Base-by-base conservation (phyloP, 2,329 filamentous ascomycete genomes). In the Botrytis tulipae region DNA sequence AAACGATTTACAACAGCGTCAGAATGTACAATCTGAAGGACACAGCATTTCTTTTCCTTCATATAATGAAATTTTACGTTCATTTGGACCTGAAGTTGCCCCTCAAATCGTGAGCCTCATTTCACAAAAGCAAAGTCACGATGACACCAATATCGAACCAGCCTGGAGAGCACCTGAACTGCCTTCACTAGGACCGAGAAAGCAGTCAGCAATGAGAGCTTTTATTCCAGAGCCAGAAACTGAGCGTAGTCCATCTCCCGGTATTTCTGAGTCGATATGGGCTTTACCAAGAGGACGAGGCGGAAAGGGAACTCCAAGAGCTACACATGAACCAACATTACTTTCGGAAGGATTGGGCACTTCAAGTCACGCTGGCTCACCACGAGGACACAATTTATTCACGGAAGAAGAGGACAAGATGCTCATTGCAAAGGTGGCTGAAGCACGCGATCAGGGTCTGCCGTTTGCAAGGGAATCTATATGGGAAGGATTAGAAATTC, bases 21-120 rank as follows among this genome's bases (percentile, higher is more conserved):
- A 18, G n/a, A 20, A 16, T 37, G 2, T 37, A 46, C 42, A 66
- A n/a, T 51, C 68, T 54, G 54, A 72, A 42, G 35, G 40, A 54
- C 22, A 12, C 37, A 44, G 18, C 46, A 67, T 29, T 54, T 74
- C 61, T 66, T 46, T 79, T 16, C 79, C 79, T 12, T 78, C 79
- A 14, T 75, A 76, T 22, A 76, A 78, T 40, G 77, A 80, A 57
- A 78, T 80, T 60, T 32, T 80, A 40, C 75, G 75, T 18, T 78
- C 80, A 69, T 80, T 80, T 75, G 80, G 79, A 29, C 76, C 78
- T 18, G 74, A 78, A 60, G 74, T 80, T 51, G 78, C 79, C 42
- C 76, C 78, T 44, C 74, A 80, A 66, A 79, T 80, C 70, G 71
- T 76, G 22, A 71, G 78, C 57, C 78, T 78, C 74, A 75, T 80